These are phyloP conservation scores for Pseudotsuga menziesii DNA, from an alignment of 75 land plant genomes.

Conservation along the genomic window DNA sequence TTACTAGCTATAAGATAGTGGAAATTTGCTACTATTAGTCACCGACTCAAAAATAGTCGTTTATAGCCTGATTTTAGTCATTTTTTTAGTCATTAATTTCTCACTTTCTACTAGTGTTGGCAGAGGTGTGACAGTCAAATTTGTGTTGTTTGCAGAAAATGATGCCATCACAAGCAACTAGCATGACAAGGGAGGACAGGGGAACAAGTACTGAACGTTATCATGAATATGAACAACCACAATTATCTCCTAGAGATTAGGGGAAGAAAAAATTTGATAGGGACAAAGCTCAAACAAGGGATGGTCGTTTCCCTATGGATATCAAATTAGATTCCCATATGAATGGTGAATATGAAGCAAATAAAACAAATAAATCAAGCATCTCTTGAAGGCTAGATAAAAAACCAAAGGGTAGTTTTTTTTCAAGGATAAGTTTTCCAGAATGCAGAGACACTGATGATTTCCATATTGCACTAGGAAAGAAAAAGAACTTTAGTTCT, in stretches of 20 bases:
- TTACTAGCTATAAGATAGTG: no score
- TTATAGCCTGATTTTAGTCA: no score
- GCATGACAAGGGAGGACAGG: slow-evolving; percentile 1
- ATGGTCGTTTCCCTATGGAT: slow-evolving; percentile 2
- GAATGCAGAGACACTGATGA: slow-evolving; percentile 14
- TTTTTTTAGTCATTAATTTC: no score
- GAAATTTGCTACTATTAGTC: no score
- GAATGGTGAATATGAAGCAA: background rate
- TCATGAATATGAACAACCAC: slow-evolving; percentile 6
- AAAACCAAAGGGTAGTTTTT: slow-evolving; percentile 60
- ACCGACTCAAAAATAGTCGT: no score
- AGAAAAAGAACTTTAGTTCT: slow-evolving; percentile 5
- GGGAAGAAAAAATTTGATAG: slow-evolving; percentile 9
- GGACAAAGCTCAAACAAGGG: slow-evolving; percentile 1
- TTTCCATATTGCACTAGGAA: background rate
- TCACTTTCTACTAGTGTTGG: no score
- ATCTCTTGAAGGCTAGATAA: slow-evolving; percentile 18
- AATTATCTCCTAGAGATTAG: background rate
- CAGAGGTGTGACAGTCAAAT: background rate
- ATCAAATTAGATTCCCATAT: slow-evolving; percentile 8
- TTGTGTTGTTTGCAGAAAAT: background rate
- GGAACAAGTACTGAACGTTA: background rate
- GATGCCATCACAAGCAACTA: background rate
- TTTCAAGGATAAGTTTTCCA: slow-evolving; percentile 81
- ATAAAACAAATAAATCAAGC: background rate